Percentiles rank a stretch among this genome's conserved stretches.
These are phyloP conservation scores for Ramularia endophylla DNA, from an alignment of 2,329 filamentous ascomycete genomes.

Conservation along the genomic window DNA sequence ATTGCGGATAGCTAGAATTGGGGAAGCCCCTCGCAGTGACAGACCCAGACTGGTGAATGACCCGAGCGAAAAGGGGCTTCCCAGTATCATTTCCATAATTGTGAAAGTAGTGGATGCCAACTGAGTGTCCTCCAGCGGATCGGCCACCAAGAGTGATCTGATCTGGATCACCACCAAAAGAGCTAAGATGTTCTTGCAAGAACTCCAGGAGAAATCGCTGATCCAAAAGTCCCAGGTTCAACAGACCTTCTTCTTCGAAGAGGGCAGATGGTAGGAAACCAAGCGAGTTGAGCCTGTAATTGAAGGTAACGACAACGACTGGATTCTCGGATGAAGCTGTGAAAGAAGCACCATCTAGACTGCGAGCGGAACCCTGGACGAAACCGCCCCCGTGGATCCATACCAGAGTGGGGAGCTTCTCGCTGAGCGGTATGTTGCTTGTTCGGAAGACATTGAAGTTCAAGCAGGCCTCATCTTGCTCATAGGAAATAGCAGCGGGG, in stretches of 20 bases:
- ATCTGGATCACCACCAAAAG: conserved; percentile 32
- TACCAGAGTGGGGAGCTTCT: conserved; percentile 48
- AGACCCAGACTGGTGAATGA: conserved; percentile 42
- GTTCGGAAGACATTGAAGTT: conserved; percentile 52
- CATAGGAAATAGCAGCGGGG: conserved; percentile 6
- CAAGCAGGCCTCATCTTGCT: conserved; percentile 49
- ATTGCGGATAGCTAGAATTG: conserved; percentile 11
- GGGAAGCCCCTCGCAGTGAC: conserved; percentile 41
- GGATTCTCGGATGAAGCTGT: conserved; percentile 46
- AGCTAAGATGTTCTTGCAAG: conserved; percentile 33
- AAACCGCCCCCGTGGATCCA: conserved; percentile 61
- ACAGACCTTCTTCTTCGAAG: conserved; percentile 46
- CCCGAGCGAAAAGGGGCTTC: conserved; percentile 38
- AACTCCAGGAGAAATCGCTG: conserved; percentile 38
- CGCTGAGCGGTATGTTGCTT: conserved; percentile 24
- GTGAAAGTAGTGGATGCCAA: conserved; percentile 61
- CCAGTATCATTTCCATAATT: conserved; percentile 28
- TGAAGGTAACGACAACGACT: conserved; percentile 52
- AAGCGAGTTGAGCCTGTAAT: conserved; percentile 59
- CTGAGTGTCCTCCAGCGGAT: conserved; percentile 58
- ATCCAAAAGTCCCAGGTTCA: conserved; percentile 38
- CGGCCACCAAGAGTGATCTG: conserved; percentile 26
- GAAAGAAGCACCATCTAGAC: conserved; percentile 57
- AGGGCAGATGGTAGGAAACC: conserved; percentile 58
- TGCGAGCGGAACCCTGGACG: conserved; percentile 40